Conservation (phyloP, 331 rosid genomes). For the Telfairia occidentalis region DNA sequence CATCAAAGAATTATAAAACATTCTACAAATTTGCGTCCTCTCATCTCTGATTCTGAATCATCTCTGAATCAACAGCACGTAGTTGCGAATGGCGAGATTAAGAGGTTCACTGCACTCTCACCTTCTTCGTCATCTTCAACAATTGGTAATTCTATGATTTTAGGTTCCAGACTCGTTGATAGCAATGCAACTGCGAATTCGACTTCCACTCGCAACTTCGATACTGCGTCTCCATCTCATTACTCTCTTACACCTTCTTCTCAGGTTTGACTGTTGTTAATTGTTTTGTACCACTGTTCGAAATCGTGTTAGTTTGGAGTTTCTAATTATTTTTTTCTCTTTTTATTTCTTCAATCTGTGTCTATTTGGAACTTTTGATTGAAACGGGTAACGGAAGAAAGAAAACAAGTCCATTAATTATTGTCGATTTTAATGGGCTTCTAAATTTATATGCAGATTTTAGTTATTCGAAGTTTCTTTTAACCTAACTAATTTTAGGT, state of each 20-base stretch:
- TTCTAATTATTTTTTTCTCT: neutral
- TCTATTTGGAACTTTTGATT: neutral
- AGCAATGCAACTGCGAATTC: constrained; percentile 25
- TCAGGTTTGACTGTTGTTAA: constrained; percentile 41
- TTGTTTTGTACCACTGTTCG: neutral
- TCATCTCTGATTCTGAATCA: too few species aligned
- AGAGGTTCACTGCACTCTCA: constrained; percentile 13
- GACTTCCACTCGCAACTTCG: constrained; percentile 49
- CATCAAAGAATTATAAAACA: too few species aligned
- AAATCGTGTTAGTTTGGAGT: neutral
- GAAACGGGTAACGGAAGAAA: too few species aligned
- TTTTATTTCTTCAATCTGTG: neutral
- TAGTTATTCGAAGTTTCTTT: too few species aligned
- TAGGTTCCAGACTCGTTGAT: constrained; percentile 3
- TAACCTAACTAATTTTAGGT: too few species aligned
- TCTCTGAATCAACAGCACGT: too few species aligned
- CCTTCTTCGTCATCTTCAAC: constrained; percentile 6
- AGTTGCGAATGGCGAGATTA: too few species aligned
- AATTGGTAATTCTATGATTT: constrained; percentile 9
- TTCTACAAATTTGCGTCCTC: too few species aligned
- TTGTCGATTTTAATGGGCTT: too few species aligned
- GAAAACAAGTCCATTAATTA: too few species aligned
- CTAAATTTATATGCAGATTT: too few species aligned
- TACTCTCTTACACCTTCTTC: constrained; percentile 32
- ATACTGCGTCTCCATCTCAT: constrained; percentile 36